Percentiles rank a stretch among this genome's conserved stretches.
Evolutionary conservation across 2,329 filamentous ascomycete genomes (phyloP).

Genomic region (Pseudogymnoascus sp.): DNA sequence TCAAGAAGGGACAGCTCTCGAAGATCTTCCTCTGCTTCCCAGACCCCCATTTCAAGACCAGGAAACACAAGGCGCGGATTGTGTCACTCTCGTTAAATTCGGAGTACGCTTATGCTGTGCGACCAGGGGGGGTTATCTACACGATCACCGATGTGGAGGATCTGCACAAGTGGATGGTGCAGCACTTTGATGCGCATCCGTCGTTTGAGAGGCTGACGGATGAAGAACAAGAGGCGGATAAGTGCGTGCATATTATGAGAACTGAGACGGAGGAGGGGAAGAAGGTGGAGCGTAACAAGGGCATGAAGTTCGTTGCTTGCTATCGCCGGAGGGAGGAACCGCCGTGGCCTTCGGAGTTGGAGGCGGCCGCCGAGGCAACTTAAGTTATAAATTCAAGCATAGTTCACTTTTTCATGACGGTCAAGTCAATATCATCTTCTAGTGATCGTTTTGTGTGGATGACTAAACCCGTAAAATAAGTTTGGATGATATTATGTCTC

Average conservation of each 20-base stretch:
- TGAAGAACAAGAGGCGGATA: constrained; percentile 58
- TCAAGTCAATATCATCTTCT: neutral
- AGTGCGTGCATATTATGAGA: constrained; percentile 66
- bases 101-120: constrained; percentile 84
- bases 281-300: constrained; percentile 87
- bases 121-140: constrained; percentile 79
- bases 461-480: neutral
- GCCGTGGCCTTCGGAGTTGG: constrained; percentile 58
- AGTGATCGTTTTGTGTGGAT: neutral
- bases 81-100: constrained; percentile 81
- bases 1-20: constrained; percentile 66
- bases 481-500: neutral
- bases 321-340: constrained; percentile 62
- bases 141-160: constrained; percentile 98
- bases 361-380: constrained; percentile 35
- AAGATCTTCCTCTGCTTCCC: constrained; percentile 98
- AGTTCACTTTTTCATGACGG: neutral
- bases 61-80: constrained; percentile 95
- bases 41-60: constrained; percentile 93
- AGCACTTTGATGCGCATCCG: constrained; percentile 69
- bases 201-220: constrained; percentile 69
- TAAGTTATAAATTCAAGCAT: neutral
- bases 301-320: constrained; percentile 82
- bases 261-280: constrained; percentile 93
- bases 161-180: constrained; percentile 86